Evolutionary conservation across 139 green algal species (phyloP).

Genomic region (Closterium sp.): DNA sequence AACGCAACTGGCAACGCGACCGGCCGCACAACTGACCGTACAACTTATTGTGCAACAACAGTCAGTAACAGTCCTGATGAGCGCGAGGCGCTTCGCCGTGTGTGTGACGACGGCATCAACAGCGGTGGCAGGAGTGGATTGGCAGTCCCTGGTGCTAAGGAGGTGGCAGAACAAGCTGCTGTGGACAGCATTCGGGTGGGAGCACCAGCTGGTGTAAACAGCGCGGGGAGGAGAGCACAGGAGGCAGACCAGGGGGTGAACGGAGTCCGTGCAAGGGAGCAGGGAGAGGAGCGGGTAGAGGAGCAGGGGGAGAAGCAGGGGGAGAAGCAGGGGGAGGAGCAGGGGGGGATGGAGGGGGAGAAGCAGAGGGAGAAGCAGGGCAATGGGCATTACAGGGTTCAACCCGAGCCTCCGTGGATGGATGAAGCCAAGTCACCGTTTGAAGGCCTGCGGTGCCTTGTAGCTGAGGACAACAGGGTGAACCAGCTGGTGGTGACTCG

Average conservation of each 20-base stretch:
- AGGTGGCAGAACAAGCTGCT: neutral
- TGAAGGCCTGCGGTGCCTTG: neutral
- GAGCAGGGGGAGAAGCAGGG: neutral
- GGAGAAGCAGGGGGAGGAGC: neutral
- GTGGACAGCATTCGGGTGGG: neutral
- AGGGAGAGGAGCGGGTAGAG: neutral
- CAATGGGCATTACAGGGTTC: neutral
- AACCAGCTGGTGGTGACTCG: slow-evolving; percentile 12
- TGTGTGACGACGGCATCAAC: no score
- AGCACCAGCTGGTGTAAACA: neutral
- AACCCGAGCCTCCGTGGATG: no score
- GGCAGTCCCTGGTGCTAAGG: no score
- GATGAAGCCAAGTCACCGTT: neutral
- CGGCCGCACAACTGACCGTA: neutral
- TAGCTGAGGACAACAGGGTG: slow-evolving; percentile 7
- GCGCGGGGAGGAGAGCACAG: neutral
- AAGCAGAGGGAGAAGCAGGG: neutral
- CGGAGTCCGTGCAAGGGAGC: neutral
- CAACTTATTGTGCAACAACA: neutral
- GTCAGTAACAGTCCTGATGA: neutral
- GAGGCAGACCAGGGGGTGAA: neutral
- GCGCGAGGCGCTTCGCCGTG: neutral
- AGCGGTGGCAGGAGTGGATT: neutral
- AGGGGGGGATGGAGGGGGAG: neutral
- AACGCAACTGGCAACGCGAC: neutral